Percentiles rank a stretch among this genome's conserved stretches.
phyloP scores from a whole-genome alignment of 163 green algal genomes.

The Chloroidium sp. region DNA sequence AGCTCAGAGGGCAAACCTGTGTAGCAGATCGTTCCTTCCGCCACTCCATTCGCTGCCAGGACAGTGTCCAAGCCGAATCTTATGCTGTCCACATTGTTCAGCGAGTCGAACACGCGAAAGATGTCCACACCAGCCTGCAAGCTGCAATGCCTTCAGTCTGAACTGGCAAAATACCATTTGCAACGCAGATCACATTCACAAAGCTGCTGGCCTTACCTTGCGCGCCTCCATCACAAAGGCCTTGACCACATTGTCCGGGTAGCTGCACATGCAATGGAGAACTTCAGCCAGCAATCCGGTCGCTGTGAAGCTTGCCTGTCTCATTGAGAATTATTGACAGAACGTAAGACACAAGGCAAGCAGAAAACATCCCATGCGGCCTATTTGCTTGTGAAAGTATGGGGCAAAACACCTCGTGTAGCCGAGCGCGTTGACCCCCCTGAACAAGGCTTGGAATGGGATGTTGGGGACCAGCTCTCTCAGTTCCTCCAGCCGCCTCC shows the following conservation, averaged over 20 bases:
- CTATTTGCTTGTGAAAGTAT: too few species aligned
- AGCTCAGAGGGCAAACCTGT: slow-evolving; percentile 27
- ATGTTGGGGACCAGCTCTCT: slow-evolving; percentile 82
- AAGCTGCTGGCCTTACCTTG: too few species aligned
- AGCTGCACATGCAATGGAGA: slow-evolving; percentile 25
- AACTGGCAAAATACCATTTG: too few species aligned
- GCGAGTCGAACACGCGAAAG: slow-evolving; percentile 85
- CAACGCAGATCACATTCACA: too few species aligned
- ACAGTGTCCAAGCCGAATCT: slow-evolving; percentile 78
- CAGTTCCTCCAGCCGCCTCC: slow-evolving; percentile 76
- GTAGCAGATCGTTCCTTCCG: slow-evolving; percentile 84
- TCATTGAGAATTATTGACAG: too few species aligned
- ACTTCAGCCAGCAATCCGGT: too few species aligned
- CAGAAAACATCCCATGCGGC: too few species aligned
- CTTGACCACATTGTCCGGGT: slow-evolving; percentile 84
- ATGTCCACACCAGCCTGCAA: slow-evolving; percentile 56
- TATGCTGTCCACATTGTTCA: slow-evolving; percentile 85
- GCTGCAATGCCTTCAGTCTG: too few species aligned
- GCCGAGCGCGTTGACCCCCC: slow-evolving; percentile 82
- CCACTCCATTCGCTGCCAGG: slow-evolving; percentile 12
- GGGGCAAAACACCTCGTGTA: slow-evolving; percentile 47
- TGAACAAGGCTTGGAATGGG: slow-evolving; percentile 80
- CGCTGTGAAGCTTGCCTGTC: too few species aligned
- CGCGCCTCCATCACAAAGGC: slow-evolving; percentile 64
- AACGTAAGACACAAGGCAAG: too few species aligned